Evolutionary conservation across 176 grass and related monocot species (phyloP).

Genomic region (Hyparrhenia diplandra): DNA sequence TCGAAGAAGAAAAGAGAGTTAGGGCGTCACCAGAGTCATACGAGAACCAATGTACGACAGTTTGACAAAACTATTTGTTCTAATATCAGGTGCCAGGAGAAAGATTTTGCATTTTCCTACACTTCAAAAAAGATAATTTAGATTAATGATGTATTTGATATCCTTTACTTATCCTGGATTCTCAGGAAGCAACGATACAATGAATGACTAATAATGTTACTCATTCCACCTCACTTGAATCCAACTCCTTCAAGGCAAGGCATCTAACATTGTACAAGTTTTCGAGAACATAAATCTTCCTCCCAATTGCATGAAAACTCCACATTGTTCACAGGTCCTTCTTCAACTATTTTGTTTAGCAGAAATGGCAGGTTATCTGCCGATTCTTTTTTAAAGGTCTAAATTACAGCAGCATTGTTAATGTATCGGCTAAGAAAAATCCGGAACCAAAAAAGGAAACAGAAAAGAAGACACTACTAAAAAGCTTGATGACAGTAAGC

Average conservation of each 20-base stretch:
- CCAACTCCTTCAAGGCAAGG: too few relatives aligned
- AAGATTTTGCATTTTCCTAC: background rate
- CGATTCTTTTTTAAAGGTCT: background rate
- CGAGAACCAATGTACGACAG: background rate
- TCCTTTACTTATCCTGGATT: background rate
- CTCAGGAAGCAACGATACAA: background rate
- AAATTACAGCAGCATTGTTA: background rate
- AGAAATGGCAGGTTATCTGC: background rate
- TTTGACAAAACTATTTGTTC: background rate
- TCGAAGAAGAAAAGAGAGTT: background rate
- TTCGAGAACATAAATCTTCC: background rate
- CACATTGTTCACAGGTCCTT: constrained; percentile 11
- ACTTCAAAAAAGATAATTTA: background rate
- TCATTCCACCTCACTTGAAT: too few relatives aligned
- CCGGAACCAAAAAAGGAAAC: too few relatives aligned
- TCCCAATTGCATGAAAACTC: background rate
- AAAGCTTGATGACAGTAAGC: background rate
- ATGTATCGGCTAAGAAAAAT: background rate
- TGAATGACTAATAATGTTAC: background rate
- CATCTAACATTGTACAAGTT: background rate
- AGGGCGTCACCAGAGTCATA: too few relatives aligned
- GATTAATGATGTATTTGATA: background rate
- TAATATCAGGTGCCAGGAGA: background rate
- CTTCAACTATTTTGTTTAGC: background rate
- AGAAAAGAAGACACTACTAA: background rate